Evolutionary conservation across 2,329 filamentous ascomycete genomes (phyloP), one percentile per base, ranked within the genome.

Genomic region (Aspergillus luchuensis): DNA sequence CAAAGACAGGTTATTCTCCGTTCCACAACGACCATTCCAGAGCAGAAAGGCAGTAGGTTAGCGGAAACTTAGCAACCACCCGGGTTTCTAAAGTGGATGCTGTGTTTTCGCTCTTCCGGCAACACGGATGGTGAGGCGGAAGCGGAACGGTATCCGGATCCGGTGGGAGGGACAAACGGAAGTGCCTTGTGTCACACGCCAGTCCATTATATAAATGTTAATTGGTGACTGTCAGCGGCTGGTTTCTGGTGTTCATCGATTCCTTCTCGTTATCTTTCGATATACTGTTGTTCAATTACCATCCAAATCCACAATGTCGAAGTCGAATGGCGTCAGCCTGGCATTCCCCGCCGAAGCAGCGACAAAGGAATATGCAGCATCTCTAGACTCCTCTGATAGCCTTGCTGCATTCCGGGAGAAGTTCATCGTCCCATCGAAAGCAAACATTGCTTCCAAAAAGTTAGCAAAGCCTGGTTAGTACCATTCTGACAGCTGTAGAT

Each of bases 401-500:
- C 72, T 91, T 49, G 75, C 79, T n/a, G 78, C 80, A 58, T 81
- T 91, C 58, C 86, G 91, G 17, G 79, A 86, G 17, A 84, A 93
- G 67, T 96, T 94, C 75, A 83, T 89, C 50, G 87, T 96, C 49
- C 92, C 92, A 1, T 90, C 89, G 4, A 91, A 88, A 74, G 81
- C 79, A 7, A 91, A 92, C 48, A 79, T 95, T 28, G 87, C 84
- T 69, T 85, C 88, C 65, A 88, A 82, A 66, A 86, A 83, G 4
- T 77, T 90, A 13, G 76, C 75, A 4, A 77, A 76, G 65, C 70
- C 74, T 57, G 72, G 74, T 70, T 65, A 30, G 69, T 59, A 21
- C 13, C 15, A 23, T 41, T 2, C 45, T 23, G 10, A 5, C 54
- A 36, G 10, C 15, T 21, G 15, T 36, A 8, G 21, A 19, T 38